These are phyloP conservation scores for Lophiostoma macrostomum DNA, from an alignment of 495 filamentous ascomycete species.

Conservation along the genomic window DNA sequence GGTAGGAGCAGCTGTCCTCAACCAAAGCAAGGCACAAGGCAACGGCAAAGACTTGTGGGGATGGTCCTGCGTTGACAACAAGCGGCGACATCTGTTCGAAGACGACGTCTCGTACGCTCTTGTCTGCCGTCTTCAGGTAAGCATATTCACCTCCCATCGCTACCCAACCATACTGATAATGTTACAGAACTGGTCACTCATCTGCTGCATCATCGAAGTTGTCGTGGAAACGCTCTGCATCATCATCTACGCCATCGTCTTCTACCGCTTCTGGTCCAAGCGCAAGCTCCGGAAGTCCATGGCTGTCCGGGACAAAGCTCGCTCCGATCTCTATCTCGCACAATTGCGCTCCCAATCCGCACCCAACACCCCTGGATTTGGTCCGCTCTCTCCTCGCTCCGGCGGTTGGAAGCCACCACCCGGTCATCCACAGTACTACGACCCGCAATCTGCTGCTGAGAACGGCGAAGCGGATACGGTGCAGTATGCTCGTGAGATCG, in stretches of 20 bases:
- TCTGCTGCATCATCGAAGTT: slow-evolving; percentile 96
- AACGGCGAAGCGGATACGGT: slow-evolving; percentile 47
- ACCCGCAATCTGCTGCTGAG: slow-evolving; percentile 55
- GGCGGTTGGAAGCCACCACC: slow-evolving; percentile 41
- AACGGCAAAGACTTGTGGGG: slow-evolving; percentile 89
- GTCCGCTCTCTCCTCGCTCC: slow-evolving; percentile 43
- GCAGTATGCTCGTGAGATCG: slow-evolving; percentile 41
- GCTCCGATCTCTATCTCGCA: slow-evolving; percentile 91
- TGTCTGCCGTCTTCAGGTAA: slow-evolving; percentile 90
- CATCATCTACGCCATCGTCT: slow-evolving; percentile 85
- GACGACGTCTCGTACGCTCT: slow-evolving; percentile 82
- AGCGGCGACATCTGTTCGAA: slow-evolving; percentile 67
- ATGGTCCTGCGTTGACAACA: slow-evolving; percentile 91
- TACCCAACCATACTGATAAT: slow-evolving; percentile 15
- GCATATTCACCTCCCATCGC: slow-evolving; percentile 25
- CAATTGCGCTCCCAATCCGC: slow-evolving; percentile 89
- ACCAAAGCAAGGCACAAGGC: slow-evolving; percentile 68
- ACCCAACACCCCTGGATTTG: slow-evolving; percentile 89
- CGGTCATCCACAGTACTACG: slow-evolving; percentile 40
- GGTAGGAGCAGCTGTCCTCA: slow-evolving; percentile 77
- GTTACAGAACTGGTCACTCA: slow-evolving; percentile 82
- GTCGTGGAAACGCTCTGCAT: slow-evolving; percentile 90
- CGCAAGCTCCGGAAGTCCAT: slow-evolving; percentile 91
- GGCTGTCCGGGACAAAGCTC: slow-evolving; percentile 89
- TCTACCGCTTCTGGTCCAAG: slow-evolving; percentile 96